A percentile compares a stretch with the other conserved stretches of the same genome.
Evolutionary conservation across 225 moss, liverwort and hornwort genomes (phyloP).

Genomic region (Marchantia paleacea): DNA sequence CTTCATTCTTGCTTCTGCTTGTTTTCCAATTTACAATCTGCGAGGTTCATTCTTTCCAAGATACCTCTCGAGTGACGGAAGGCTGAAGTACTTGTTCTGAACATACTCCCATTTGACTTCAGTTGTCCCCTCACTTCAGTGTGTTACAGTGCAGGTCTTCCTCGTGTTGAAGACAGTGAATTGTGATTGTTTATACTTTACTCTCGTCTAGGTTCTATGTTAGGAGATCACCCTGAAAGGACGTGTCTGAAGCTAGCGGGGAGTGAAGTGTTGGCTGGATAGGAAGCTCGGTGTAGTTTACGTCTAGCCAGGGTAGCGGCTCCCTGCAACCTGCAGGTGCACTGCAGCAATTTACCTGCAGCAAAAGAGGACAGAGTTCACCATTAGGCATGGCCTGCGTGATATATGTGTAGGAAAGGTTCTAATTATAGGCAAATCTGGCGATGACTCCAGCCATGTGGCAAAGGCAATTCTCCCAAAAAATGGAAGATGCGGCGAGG

Average conservation of each 20-base stretch:
- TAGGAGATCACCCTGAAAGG: neutral
- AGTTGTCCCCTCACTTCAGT: too few species aligned
- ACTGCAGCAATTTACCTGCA: neutral
- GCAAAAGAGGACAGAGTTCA: neutral
- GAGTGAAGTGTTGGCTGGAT: neutral
- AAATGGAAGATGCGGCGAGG: neutral
- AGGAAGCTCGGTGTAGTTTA: neutral
- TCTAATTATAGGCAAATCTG: neutral
- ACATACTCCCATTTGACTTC: too few species aligned
- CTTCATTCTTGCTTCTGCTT: too few species aligned
- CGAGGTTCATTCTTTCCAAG: too few species aligned
- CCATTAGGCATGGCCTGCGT: neutral
- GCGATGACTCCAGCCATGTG: constrained; percentile 3
- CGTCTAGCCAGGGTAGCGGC: constrained; percentile 1
- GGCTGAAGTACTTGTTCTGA: too few species aligned
- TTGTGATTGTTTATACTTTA: neutral
- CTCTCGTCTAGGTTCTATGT: neutral
- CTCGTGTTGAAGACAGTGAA: neutral
- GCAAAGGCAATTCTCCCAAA: neutral
- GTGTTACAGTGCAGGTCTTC: too few species aligned
- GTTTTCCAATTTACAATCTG: too few species aligned
- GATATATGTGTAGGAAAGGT: neutral
- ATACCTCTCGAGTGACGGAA: too few species aligned
- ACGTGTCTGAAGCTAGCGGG: neutral
- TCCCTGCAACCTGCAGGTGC: neutral